Evolutionary conservation across 768 basidiomycete species (phyloP).

Genomic region (Lentinus tigrinus): DNA sequence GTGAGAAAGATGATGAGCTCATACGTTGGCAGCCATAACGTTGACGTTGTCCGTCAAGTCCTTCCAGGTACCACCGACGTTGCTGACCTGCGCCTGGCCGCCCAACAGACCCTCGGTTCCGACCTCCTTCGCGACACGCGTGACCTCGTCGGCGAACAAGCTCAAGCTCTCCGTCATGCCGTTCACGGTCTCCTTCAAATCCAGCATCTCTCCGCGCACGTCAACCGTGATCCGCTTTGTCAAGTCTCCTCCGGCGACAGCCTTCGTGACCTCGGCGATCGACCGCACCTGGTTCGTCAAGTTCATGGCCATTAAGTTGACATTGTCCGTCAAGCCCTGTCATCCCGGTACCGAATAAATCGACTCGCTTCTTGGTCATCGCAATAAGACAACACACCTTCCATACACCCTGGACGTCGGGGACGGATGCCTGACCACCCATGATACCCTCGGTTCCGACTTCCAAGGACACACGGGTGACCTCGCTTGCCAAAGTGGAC

Average conservation of each 20-base stretch:
- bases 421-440: conserved; percentile 89
- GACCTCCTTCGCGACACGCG: conserved; percentile 91
- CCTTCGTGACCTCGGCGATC: conserved; percentile 92
- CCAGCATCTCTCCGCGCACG: conserved; percentile 88
- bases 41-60: conserved; percentile 95
- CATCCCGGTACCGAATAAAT: background rate
- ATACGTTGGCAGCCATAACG: conserved; percentile 89
- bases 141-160: conserved; percentile 81
- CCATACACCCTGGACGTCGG: conserved; percentile 95
- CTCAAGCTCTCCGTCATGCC: conserved; percentile 90
- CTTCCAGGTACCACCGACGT: conserved; percentile 97
- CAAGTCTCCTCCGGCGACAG: conserved; percentile 90
- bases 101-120: conserved; percentile 95
- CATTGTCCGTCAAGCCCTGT: conserved; percentile 72
- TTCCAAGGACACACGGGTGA: conserved; percentile 90
- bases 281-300: conserved; percentile 89
- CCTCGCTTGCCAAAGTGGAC: conserved; percentile 73
- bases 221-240: conserved; percentile 92
- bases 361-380: too few relatives aligned
- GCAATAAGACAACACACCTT: conserved; percentile 48
- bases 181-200: conserved; percentile 91
- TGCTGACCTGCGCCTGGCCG: conserved; percentile 90
- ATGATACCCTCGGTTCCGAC: conserved; percentile 92
- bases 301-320: conserved; percentile 89
- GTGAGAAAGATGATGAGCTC: conserved; percentile 25